Evolutionary conservation across 352 stramenopile species (phyloP), one percentile per base, ranked within the genome.

Genomic region (Pythium insidiosum): DNA sequence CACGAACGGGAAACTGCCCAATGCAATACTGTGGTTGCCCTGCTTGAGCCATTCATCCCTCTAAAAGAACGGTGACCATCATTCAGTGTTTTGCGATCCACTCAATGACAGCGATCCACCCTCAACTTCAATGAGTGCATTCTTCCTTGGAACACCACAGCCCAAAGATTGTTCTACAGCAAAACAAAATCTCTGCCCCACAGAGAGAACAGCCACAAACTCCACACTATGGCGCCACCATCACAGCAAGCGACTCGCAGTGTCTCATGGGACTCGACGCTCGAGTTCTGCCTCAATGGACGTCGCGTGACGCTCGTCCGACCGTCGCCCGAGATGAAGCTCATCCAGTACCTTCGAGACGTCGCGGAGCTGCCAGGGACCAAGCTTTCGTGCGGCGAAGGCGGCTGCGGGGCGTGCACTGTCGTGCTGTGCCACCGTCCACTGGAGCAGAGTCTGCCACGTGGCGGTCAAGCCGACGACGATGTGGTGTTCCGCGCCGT

Each of bases 281-380:
- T 63, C 37, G 24, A 25, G 12, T 63, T 63, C 48, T 43, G 35
- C 31, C 38, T 63, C 19, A 63, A 63, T 23, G 43, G 47, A 20
- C 42, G 38, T 6, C 34, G 38, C 24, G 37, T 58, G 37, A 41
- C 28, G 31, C 43, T 63, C 24, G 20, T 19, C 11, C 42, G 18
- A 18, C 54, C 54, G 21, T 25, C 23, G 16, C 35, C 51, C 12
- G 15, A 78, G 67, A 46, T 47, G 29, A 56, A 31, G 12, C 59
- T 94, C n/a, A 53, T 92, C 1, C 63, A 68, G 19, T 92, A 79
- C 43, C 51, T 94, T 10, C 61, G 79, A 22, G 66, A 81, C 41
- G 63, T 56, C 5, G 60, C 77, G 35, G n/a, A 39, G 11, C 63
- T 92, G 26, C 84, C 58, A 0, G 82, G 78, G 31, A 83, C 74